Percentiles rank a stretch among this genome's conserved stretches.
phyloP scores from a whole-genome alignment of 2,329 filamentous ascomycete genomes.

The Alternaria viburni region DNA sequence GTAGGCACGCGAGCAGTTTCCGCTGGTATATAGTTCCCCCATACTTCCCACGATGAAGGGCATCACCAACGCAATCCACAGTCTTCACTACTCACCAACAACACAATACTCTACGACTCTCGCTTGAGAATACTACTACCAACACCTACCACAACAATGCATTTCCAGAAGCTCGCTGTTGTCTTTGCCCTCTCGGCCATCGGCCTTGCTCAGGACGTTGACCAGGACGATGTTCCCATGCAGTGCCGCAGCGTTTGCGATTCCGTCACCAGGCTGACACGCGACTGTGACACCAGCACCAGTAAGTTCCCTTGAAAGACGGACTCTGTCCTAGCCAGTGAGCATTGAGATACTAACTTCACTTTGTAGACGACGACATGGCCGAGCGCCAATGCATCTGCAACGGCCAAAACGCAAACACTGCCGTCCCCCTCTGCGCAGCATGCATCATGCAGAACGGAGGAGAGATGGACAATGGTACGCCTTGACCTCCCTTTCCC shows the following conservation, averaged over 20 bases:
- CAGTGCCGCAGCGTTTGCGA: background rate
- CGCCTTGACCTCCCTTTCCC: background rate
- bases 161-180: slow-evolving; percentile 5
- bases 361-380: background rate
- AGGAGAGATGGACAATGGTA: slow-evolving; percentile 5
- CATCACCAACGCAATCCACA: background rate
- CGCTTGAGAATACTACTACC: background rate
- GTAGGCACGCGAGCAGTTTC: background rate
- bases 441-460: slow-evolving; percentile 3
- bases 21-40: background rate
- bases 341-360: background rate
- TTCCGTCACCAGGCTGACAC: background rate
- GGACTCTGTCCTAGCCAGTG: background rate
- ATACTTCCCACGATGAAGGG: background rate
- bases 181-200: slow-evolving; percentile 1
- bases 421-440: background rate
- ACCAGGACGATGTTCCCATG: slow-evolving; percentile 1
- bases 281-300: background rate
- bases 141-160: background rate
- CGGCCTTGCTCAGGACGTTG: slow-evolving; percentile 4
- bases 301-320: background rate
- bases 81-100: background rate
- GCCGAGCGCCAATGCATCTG: slow-evolving; percentile 8
- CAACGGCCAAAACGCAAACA: slow-evolving; percentile 4
- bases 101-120: background rate